Conservation (phyloP, 1,284 basidiomycete genomes). For the Irpex sp. region DNA sequence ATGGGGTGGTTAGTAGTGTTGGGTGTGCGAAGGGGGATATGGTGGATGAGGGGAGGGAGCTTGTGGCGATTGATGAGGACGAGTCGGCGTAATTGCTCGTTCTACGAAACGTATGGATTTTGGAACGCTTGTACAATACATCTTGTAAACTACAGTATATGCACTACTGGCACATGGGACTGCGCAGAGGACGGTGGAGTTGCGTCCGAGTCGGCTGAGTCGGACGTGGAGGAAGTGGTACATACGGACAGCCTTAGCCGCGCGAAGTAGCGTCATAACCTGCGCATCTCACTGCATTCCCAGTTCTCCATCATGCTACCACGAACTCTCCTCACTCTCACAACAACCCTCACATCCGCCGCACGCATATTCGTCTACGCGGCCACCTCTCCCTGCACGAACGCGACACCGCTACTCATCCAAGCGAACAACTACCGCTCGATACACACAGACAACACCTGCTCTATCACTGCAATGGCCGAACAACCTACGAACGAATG, state of each 20-base stretch:
- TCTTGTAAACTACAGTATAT: not conserved
- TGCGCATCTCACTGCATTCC: not conserved
- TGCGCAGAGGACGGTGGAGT: too few relatives aligned
- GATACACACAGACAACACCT: not conserved
- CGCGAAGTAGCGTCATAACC: not conserved
- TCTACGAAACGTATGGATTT: not conserved
- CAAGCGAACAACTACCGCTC: not conserved
- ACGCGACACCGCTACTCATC: not conserved
- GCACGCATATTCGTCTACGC: not conserved
- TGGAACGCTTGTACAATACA: not conserved
- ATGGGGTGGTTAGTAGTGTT: constrained; percentile 68
- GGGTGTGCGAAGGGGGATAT: constrained; percentile 82
- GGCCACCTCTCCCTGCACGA: not conserved
- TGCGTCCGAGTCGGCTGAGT: too few relatives aligned
- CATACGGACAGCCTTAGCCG: not conserved
- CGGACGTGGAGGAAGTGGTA: too few relatives aligned
- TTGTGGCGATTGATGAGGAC: constrained; percentile 61
- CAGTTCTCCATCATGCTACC: not conserved
- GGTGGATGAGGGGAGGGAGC: constrained; percentile 81
- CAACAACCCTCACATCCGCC: not conserved
- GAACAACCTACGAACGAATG: constrained; percentile 18
- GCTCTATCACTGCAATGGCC: not conserved
- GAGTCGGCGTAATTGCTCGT: not conserved
- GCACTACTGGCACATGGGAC: too few relatives aligned
- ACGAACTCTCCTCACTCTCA: not conserved